Base-by-base conservation (phyloP, 345 rosid species). In the Salix viminalis region DNA sequence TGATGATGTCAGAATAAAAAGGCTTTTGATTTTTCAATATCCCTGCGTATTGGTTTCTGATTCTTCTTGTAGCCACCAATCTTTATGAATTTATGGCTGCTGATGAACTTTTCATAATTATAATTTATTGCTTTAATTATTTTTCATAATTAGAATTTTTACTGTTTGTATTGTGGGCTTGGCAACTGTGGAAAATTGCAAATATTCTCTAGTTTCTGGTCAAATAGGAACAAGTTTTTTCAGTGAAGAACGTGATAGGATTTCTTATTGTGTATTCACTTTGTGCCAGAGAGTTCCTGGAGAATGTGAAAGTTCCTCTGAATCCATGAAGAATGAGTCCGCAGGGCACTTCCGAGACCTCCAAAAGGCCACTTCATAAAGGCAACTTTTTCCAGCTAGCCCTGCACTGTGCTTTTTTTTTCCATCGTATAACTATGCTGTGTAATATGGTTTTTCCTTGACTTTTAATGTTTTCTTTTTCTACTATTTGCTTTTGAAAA, bases 201-300 rank as follows among this genome's bases (percentile, higher is more conserved):
- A 56, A 56, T 56, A 56, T 56, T 56, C 24, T 23, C 62, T n/a
- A 56, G 23, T 9, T 10, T 56, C 62, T 56, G 26, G 26, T n/a
- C 12, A 56, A 56, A 9, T 24, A n/a, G 14, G n/a, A 44, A 44
- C 50, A 44, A 7, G 8, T 56, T 56, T 56, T 56, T 56, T 9
- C 11, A n/a, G 23, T 4, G 36, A 56, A 23, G 41, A 50, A 6
- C 16, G 12, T 36, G 18, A 67, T 62, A 41, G 68, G 34, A 15
- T 68, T 68, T 65, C 79, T 82, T 75, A 78, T 69, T 77, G 2
- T 82, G 34, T 16, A 30, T 61, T 80, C 75, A 7, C 15, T 71
- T 32, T 71, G 50, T 83, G 81, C 77, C 87, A 93, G 99, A 85
- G 90, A 79, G 86, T 93, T 44, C 79, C 88, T 50, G 91, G 91